Conservation (phyloP, 805 yeast genomes). For the Ogataea degrootiae region DNA sequence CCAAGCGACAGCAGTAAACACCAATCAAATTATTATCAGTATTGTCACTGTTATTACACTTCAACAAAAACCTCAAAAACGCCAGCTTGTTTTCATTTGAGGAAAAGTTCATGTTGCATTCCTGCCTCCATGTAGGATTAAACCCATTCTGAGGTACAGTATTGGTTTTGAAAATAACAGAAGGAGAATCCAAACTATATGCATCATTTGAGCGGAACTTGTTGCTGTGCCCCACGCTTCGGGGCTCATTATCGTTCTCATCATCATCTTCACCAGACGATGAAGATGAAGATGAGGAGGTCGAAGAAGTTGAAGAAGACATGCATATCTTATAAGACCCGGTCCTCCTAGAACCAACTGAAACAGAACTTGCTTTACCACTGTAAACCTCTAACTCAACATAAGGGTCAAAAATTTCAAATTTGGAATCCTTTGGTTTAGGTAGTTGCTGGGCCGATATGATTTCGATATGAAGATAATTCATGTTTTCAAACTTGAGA, state of each 20-base stretch:
- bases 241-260: not conserved
- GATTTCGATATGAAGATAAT: slow-evolving; percentile 37
- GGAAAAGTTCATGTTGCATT: slow-evolving; percentile 37
- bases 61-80: slow-evolving; percentile 52
- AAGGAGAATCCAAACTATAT: slow-evolving; percentile 9
- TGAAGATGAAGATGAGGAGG: not conserved
- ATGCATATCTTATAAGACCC: slow-evolving; percentile 9
- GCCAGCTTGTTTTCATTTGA: slow-evolving; percentile 41
- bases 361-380: slow-evolving; percentile 16
- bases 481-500: slow-evolving; percentile 8
- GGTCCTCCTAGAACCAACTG: slow-evolving; percentile 2
- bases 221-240: not conserved
- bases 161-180: slow-evolving; percentile 28
- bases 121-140: slow-evolving; percentile 77
- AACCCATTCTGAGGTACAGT: slow-evolving; percentile 67
- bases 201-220: not conserved
- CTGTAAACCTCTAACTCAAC: slow-evolving; percentile 60
- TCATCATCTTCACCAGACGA: not conserved
- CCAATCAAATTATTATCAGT: slow-evolving; percentile 41
- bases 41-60: slow-evolving; percentile 20
- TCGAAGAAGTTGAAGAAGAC: not conserved
- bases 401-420: slow-evolving; percentile 50
- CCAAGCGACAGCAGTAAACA: slow-evolving; percentile 52
- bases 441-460: slow-evolving; percentile 88
- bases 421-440: slow-evolving; percentile 50